A percentile compares a stretch with the other conserved stretches of the same genome.
Conservation (phyloP, 495 filamentous ascomycete species). For the Aspergillus indologenus region DNA sequence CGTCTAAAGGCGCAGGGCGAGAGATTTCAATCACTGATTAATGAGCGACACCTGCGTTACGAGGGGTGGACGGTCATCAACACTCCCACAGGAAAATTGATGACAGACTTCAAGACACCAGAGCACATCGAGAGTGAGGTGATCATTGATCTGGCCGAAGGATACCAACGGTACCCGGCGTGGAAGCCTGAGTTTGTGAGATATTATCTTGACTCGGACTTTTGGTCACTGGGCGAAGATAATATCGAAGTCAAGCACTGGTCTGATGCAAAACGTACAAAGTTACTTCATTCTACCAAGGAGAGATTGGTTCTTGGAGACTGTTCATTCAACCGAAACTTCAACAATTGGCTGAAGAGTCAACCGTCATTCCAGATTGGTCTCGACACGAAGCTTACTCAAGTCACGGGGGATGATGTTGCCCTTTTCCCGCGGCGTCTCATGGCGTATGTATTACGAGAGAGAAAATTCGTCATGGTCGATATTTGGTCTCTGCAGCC, state of each 20-base stretch:
- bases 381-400: background rate
- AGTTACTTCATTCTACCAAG: background rate
- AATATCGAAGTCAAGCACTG: background rate
- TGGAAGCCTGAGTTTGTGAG: background rate
- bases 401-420: background rate
- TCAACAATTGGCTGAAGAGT: background rate
- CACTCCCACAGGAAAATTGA: background rate
- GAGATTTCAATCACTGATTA: background rate
- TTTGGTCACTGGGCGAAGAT: background rate
- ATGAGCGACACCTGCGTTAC: background rate
- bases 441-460: background rate
- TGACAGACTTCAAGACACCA: background rate
- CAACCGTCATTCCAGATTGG: background rate
- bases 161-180: background rate
- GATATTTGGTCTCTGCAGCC: constrained; percentile 1
- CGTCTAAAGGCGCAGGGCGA: background rate
- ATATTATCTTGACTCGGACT: background rate
- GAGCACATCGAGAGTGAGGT: constrained; percentile 5
- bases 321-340: background rate
- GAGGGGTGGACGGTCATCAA: background rate
- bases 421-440: background rate
- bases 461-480: background rate
- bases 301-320: background rate
- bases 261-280: background rate
- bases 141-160: background rate